These are phyloP conservation scores for Epichloe uncinata DNA, from an alignment of 2,329 filamentous ascomycete species.

Conservation along the genomic window DNA sequence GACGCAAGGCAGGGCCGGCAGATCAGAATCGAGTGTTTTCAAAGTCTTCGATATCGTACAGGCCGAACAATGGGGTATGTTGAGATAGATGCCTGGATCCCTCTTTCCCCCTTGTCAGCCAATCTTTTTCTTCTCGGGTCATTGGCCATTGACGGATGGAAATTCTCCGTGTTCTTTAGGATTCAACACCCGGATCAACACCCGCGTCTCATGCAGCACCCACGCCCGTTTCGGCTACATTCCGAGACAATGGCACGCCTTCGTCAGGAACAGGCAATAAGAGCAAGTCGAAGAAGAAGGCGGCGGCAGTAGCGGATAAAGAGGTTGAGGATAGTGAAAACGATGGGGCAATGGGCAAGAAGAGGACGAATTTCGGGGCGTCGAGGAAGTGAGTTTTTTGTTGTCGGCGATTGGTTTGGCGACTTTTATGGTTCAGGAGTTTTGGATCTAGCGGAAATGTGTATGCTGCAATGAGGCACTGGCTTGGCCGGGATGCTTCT, in stretches of 20 bases:
- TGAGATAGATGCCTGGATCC: neutral
- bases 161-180: conserved; percentile 14
- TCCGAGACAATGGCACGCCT: conserved; percentile 39
- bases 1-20: conserved; percentile 49
- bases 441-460: neutral
- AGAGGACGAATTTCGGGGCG: conserved; percentile 45
- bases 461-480: neutral
- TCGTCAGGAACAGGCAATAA: conserved; percentile 36
- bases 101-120: neutral
- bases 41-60: conserved; percentile 49
- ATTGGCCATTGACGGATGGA: neutral
- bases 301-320: conserved; percentile 8
- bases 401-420: neutral
- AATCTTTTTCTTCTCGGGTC: neutral
- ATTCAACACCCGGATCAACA: conserved; percentile 31
- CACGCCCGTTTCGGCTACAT: conserved; percentile 42
- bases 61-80: conserved; percentile 26
- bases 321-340: conserved; percentile 45
- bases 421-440: neutral
- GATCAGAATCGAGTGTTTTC: conserved; percentile 67
- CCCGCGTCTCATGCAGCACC: conserved; percentile 35
- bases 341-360: conserved; percentile 38
- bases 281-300: conserved; percentile 40
- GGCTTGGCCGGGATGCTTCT: too few species aligned
- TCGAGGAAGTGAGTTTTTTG: conserved; percentile 29